Evolutionary conservation across 345 rosid species (phyloP), one percentile per base, ranked within the genome.

Genomic region (Moricandia moricandioides): DNA sequence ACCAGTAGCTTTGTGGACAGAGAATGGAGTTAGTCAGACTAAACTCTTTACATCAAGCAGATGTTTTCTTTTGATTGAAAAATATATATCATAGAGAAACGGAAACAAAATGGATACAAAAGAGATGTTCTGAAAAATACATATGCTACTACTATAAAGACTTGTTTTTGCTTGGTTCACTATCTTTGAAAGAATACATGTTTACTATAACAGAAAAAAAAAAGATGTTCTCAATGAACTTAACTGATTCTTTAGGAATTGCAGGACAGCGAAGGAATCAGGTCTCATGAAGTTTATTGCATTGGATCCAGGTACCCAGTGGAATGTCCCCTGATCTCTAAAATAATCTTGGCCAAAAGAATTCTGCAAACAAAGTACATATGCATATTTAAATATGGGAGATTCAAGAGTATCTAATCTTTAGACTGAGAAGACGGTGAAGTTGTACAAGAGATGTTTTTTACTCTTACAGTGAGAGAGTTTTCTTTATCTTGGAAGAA

Each of bases 401-500:
- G 31, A 9, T 59, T 62, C 18, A 8, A 56, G 8, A 11, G 31
- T 11, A 24, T 10, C 30, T 55, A 4, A 9, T 54, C 29, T 54
- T 39, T 18, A 52, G 27, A 52, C 10, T 8, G 58, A 54, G 4
- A 54, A 21, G 30, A 52, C 10, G 33, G 56, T 52, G 31, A 34
- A 16, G 37, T 57, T 67, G 31, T 31, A 33, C 33, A 33, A 26
- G 18, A 62, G 24, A 40, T 30, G 3, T 6, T 43, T 12, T 45
- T 16, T 33, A 54, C 71, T 47, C 56, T 51, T 51, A 78, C 74
- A 26, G 11, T 45, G 33, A 65, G 49, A n/a, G 10, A n/a, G 55
- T 18, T 8, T 59, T 4, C 7, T 65, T 68, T 73, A 79, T 74
- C 79, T 74, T 57, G 82, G 82, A 79, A 79, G 82, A 64, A 79